Base-by-base conservation (phyloP, 345 rosid genomes). In the Salix koriyanagi region DNA sequence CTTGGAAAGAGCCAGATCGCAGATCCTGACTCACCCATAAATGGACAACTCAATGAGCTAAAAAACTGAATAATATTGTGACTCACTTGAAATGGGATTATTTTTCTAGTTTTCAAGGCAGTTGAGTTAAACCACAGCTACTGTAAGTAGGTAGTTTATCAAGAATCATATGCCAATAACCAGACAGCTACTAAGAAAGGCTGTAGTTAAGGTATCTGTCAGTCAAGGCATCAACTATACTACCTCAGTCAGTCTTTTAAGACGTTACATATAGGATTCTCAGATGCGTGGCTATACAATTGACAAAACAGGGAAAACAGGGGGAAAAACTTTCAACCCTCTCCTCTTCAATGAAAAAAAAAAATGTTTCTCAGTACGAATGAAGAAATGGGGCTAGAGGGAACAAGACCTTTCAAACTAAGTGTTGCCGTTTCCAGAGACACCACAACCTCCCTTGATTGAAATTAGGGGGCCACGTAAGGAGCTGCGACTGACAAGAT, bases 361-460 rank as follows among this genome's bases (percentile, higher is more conserved):
- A 79, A 75, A 66, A 3, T 23, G 69, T 52, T 52, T 79, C 81
- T 79, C 66, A 6, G 71, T 75, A 78, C 83, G 76, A 70, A 68
- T 72, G 73, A 77, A 69, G 77, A 73, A 67, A 75, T 70, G 46
- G 41, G 58, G 74, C 72, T 73, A 44, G 50, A 56, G 67, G 61
- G 64, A 42, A 42, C 74, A 30, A 37, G 78, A 71, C 85, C 83
- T 83, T 83, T 73, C 69, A 72, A 56, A 66, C 83, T 83, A 84
- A 75, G 75, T 61, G 73, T 36, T 76, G 72, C 37, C 65, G 42
- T 58, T 65, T 78, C 88, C 81, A 11, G 87, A 16, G 70, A 84
- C 72, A 69, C 80, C 87, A 46, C 84, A 67, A 25, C 89, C 94
- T 67, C 92, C 97, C 81, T 81, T 87, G 71, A 93, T 76, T 8